Evolutionary conservation across 139 green algal genomes (phyloP), one percentile per base, ranked within the genome.

Genomic region (Chlorella vulgaris): DNA sequence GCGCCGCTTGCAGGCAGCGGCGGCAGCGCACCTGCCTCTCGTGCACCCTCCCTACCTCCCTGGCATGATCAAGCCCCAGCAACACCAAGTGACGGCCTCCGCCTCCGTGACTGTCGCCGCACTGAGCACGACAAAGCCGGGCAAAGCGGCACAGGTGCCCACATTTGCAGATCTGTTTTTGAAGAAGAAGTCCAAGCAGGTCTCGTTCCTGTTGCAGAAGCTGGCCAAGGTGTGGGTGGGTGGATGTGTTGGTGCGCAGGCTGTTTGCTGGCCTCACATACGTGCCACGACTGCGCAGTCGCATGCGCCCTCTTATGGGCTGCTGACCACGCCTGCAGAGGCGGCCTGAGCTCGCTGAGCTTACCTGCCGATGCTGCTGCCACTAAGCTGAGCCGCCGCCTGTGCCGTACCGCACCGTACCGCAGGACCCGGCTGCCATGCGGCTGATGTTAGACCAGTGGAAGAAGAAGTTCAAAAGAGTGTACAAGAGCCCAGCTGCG

Each of bases 351-450:
- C n/a, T n/a, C n/a, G n/a, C n/a, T n/a, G n/a, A n/a, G n/a, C n/a
- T n/a, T n/a, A n/a, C n/a, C n/a, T n/a, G n/a, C n/a, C n/a, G n/a
- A 6, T 18, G n/a, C n/a, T n/a, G n/a, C 10, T 55, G 47, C 47
- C 10, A 15, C 47, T 24, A 15, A 55, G 47, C 47, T 55, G 15
- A 15, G 47, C 62, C 24, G 29, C 26, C 62, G 31, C 13, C 2
- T 39, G 6, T 69, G 62, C n/a, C 6, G 31, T 47, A 33, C 19
- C n/a, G n/a, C n/a, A n/a, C n/a, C 8, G 35, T 19, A 4, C 7
- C 36, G 67, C 67, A 74, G 67, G 67, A 74, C 67, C 67, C 67
- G 19, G 67, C 33, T 26, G 67, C 67, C 39, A 74, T 60, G 39
- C 67, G 67, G 3, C 39, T 74, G 67, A 22, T 74, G 67, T 74